A percentile compares a stretch with the other conserved stretches of the same genome.
These are phyloP conservation scores for Batkoa obscura DNA, from an alignment of 371 early-diverging fungal genomes.

Conservation along the genomic window DNA sequence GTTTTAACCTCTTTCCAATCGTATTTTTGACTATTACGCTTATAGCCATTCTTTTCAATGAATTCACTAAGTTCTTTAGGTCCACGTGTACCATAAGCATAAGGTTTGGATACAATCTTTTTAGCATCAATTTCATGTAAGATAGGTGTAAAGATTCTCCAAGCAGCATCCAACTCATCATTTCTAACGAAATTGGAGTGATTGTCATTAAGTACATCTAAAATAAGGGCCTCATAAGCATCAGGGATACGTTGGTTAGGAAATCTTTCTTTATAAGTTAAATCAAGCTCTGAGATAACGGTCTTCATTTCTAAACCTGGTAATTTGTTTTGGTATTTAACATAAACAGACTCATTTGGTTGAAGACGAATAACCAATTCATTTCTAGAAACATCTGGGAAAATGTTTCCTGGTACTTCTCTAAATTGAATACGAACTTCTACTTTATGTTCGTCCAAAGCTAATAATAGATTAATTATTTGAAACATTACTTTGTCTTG, in stretches of 20 bases:
- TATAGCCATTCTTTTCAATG: conserved; percentile 47
- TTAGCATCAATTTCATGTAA: conserved; percentile 66
- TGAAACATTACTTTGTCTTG: neutral
- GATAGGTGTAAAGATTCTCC: conserved; percentile 93
- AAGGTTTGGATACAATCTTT: conserved; percentile 46
- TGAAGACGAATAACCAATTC: conserved; percentile 92
- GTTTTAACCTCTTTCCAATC: conserved; percentile 12
- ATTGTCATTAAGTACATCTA: conserved; percentile 79
- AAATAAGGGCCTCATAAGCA: conserved; percentile 84
- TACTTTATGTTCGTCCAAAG: conserved; percentile 77
- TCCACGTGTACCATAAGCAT: conserved; percentile 78
- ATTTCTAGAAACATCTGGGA: conserved; percentile 59
- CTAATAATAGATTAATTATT: conserved; percentile 17
- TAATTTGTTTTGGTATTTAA: conserved; percentile 89
- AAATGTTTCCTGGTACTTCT: conserved; percentile 62
- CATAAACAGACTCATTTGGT: conserved; percentile 90
- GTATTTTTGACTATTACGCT: conserved; percentile 18
- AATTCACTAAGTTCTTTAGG: conserved; percentile 57
- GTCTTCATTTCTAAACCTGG: conserved; percentile 52
- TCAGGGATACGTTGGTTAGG: conserved; percentile 76
- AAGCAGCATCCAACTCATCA: conserved; percentile 89
- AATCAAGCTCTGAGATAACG: conserved; percentile 74
- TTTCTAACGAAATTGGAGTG: conserved; percentile 93
- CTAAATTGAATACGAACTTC: conserved; percentile 91
- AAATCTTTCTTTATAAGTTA: conserved; percentile 76